Evolutionary conservation across 805 yeast genomes (phyloP), one percentile per base, ranked within the genome.

Genomic region (Cyberlindnera euphorbiae): DNA sequence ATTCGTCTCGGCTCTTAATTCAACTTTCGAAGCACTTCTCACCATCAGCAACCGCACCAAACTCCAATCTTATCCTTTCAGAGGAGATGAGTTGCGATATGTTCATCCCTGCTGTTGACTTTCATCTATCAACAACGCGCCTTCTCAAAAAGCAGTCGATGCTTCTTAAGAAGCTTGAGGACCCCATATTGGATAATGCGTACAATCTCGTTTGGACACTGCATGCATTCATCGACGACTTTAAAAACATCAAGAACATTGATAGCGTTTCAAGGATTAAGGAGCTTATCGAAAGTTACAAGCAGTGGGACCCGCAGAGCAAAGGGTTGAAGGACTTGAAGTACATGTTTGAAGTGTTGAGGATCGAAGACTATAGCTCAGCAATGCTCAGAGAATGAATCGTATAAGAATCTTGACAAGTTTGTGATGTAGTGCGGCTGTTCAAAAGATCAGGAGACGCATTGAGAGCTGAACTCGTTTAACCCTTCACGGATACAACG

Each of bases 11-110:
- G 52, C 61, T 74, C 31, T 45, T 66, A 41, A 56, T 65, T 46
- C 68, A 72, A 55, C 45, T 77, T 50, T 58, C 78, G 44, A 56
- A 62, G 50, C 49, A 64, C 53, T 37, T 66, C 71, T 9, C 7
- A 9, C 22, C 7, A n/a, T n/a, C 9, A 19, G 22, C 22, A 19
- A 19, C 22, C 22, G 9, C 9, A 22, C 23, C 2, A 26, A 26
- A 7, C 8, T 17, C 11, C 6, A 21, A 12, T 17, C 25, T 3
- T 11, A 31, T 4, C 6, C 18, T 3, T 61, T 66, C 36, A 8
- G 26, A 58, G 32, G 41, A 59, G 47, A 26, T 60, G 45, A 36
- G 37, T 33, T 8, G 49, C 32, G 35, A 42, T 44, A 17, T 35
- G 50, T 26, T 63, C 46, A 33, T 25, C 21, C 10, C 56, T 54